Evolutionary conservation across 2,329 filamentous ascomycete species (phyloP).

Genomic region (Penicillium sp.): DNA sequence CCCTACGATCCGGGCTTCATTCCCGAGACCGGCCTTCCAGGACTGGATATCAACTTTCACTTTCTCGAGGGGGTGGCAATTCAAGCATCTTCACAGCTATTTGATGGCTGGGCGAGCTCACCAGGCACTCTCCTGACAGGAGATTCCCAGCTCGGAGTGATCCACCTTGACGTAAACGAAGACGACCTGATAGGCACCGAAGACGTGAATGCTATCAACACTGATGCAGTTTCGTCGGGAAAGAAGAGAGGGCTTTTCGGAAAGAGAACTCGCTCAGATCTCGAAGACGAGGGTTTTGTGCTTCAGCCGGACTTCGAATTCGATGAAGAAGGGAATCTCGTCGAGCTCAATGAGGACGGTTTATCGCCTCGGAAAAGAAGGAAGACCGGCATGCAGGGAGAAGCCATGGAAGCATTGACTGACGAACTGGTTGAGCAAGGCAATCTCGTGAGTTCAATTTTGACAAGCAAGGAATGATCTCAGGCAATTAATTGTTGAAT

Average conservation of each 20-base stretch:
- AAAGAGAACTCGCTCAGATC: slow-evolving; percentile 17
- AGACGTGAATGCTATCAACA: slow-evolving; percentile 37
- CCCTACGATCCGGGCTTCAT: slow-evolving; percentile 78
- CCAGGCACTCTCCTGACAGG: slow-evolving; percentile 27
- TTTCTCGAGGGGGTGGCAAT: slow-evolving; percentile 37
- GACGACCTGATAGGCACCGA: slow-evolving; percentile 38
- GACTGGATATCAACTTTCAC: slow-evolving; percentile 51
- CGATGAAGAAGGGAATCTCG: slow-evolving; percentile 55
- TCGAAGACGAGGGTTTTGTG: slow-evolving; percentile 42
- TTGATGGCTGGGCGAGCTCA: slow-evolving; percentile 31
- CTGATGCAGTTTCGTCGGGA: slow-evolving; percentile 36
- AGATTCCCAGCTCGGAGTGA: slow-evolving; percentile 19
- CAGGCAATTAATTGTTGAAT: not conserved
- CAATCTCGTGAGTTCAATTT: slow-evolving; percentile 1
- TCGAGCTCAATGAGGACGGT: slow-evolving; percentile 37
- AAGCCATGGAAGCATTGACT: not conserved
- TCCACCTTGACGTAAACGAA: slow-evolving; percentile 45
- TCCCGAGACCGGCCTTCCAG: slow-evolving; percentile 57
- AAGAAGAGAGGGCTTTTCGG: slow-evolving; percentile 29
- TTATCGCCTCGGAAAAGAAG: slow-evolving; percentile 12
- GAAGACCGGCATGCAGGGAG: not conserved
- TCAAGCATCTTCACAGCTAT: slow-evolving; percentile 27
- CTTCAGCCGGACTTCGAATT: slow-evolving; percentile 55
- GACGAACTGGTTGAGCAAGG: not conserved
- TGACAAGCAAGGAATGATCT: not conserved